Base-by-base conservation (phyloP, 108 stramenopile species). In the Cyclotella baltica region DNA sequence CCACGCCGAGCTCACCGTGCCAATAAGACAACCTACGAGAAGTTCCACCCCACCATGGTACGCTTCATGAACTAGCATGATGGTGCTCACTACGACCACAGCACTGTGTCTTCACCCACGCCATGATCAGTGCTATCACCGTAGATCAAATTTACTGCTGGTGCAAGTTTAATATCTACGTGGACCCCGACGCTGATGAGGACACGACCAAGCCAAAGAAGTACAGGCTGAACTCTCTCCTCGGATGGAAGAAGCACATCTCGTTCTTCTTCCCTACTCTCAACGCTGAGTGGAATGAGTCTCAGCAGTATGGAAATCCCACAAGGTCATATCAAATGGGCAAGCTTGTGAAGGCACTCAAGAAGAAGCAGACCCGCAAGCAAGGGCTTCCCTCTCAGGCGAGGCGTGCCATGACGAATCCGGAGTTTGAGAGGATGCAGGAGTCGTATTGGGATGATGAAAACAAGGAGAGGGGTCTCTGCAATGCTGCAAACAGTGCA, bases 261-360 rank as follows among this genome's bases (percentile, higher is more conserved):
- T 73, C 62, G 3, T 64, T 46, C 73, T 73, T 62, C 38, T 63
- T 73, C 62, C 62, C 61, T 15, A 73, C 62, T 22, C 20, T 57
- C 19, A 58, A 43, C 38, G 20, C 31, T 8, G 55, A 8, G 36
- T 72, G 71, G 71, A 55, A 64, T 48, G 73, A 66, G 28, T 28
- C 6, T 52, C 25, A 37, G 3, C 5, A 20, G 5, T 27, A 18
- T 2, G 61, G 62, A 48, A 74, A 74, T 64, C 73, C 73, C 27
- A 74, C 73, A 18, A 56, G 40, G 27, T 64, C 62, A 30, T 20
- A 18, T n/a, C 3, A 11, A 11, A 30, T 66, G 15, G 23, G 23
- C 18, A 56, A 50, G 62, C 34, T 67, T 4, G 40, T 75, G 20
- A 53, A 66, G 19, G 22, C 61, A 19, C 52, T 63, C 31, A 73